Evolutionary conservation across 371 early-diverging fungal genomes (phyloP).

Genomic region (Apophysomyces elegans): DNA sequence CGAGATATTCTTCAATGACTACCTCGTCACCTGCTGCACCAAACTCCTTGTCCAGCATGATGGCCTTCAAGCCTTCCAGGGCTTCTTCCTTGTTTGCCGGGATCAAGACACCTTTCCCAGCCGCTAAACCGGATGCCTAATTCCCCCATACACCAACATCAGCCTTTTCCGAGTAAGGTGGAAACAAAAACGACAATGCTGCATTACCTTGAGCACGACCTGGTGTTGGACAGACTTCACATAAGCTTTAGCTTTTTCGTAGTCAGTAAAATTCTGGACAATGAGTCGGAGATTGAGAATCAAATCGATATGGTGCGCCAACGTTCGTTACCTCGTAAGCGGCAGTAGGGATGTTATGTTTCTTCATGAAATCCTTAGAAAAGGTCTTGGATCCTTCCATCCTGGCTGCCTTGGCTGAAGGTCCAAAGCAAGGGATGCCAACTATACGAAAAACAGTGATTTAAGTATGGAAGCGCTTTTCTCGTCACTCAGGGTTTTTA

Average conservation of each 20-base stretch:
- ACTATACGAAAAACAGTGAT: constrained; percentile 47
- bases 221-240: constrained; percentile 61
- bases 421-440: constrained; percentile 95
- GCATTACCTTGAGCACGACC: constrained; percentile 76
- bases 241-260: constrained; percentile 76
- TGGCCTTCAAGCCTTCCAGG: constrained; percentile 76
- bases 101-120: constrained; percentile 96
- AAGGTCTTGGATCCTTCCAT: constrained; percentile 98
- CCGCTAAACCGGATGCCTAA: constrained; percentile 95
- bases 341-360: constrained; percentile 95
- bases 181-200: constrained; percentile 5
- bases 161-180: not conserved
- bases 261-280: constrained; percentile 82
- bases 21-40: constrained; percentile 91
- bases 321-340: constrained; percentile 67
- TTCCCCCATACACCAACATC: not conserved
- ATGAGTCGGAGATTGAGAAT: not conserved
- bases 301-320: no score
- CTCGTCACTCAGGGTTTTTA: not conserved
- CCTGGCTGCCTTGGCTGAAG: constrained; percentile 86
- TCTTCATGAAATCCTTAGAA: constrained; percentile 97
- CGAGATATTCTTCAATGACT: constrained; percentile 93
- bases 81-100: constrained; percentile 90
- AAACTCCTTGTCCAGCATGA: constrained; percentile 91
- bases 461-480: not conserved